Percentiles rank a stretch among this genome's conserved stretches.
phyloP scores from a whole-genome alignment of 257 asterid genomes.

The Avicennia marina region DNA sequence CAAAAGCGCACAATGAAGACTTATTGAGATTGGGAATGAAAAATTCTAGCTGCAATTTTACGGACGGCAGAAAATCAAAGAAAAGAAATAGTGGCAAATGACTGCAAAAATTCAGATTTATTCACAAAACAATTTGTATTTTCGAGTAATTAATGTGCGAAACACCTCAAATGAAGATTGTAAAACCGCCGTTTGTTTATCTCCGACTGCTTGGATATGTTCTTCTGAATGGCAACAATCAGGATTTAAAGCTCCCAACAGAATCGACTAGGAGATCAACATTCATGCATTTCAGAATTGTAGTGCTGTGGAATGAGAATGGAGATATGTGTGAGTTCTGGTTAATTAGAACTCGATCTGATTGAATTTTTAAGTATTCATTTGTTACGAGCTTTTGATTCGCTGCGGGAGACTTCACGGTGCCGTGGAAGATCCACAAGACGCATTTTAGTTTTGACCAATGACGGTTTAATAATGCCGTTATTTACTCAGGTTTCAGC shows the following conservation, averaged over 20 bases:
- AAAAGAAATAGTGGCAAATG: neutral
- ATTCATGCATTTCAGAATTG: constrained; percentile 4
- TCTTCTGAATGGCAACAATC: neutral
- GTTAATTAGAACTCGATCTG: constrained; percentile 16
- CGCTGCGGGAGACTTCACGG: constrained; percentile 22
- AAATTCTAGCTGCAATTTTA: constrained; percentile 20
- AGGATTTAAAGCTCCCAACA: neutral
- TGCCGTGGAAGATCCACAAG: neutral
- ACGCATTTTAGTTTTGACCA: neutral
- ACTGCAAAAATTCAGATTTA: constrained; percentile 27
- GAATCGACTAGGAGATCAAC: neutral
- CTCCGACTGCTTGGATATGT: constrained; percentile 9
- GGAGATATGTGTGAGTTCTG: constrained; percentile 7
- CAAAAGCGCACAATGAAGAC: constrained; percentile 6
- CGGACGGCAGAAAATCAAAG: neutral
- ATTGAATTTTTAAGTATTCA: neutral
- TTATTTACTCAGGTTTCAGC: neutral
- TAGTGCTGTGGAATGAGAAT: constrained; percentile 12
- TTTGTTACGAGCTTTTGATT: constrained; percentile 11
- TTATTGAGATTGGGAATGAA: constrained; percentile 3
- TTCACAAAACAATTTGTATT: neutral
- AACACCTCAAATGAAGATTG: constrained; percentile 33
- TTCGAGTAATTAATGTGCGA: constrained; percentile 6
- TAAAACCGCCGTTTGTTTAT: neutral
- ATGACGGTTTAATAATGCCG: neutral